These are phyloP conservation scores for Hygrocybe coccinea DNA, from an alignment of 768 basidiomycete species.

Conservation along the genomic window DNA sequence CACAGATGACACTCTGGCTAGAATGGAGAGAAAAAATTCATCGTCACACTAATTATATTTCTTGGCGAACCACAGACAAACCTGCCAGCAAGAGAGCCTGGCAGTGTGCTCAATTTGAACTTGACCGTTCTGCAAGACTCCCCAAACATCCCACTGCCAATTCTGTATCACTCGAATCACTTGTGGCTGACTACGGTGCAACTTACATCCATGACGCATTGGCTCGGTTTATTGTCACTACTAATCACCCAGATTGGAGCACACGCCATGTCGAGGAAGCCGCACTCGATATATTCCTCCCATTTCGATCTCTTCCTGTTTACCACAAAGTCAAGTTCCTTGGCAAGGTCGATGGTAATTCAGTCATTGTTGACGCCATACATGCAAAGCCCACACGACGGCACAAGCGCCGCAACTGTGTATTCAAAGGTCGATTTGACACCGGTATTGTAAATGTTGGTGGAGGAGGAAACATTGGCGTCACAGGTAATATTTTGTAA, in stretches of 20 bases:
- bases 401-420: no score
- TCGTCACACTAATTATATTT: slow-evolving; percentile 23
- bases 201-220: slow-evolving; percentile 25
- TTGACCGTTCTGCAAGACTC: not conserved
- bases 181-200: slow-evolving; percentile 25
- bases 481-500: no score
- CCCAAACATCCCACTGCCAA: slow-evolving; percentile 20
- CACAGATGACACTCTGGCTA: slow-evolving; percentile 41
- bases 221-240: slow-evolving; percentile 1
- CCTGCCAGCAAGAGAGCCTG: not conserved
- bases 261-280: slow-evolving; percentile 6
- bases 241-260: no score
- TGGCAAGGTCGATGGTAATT: no score
- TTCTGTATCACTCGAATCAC: slow-evolving; percentile 18
- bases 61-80: slow-evolving; percentile 14
- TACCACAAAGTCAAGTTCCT: not conserved
- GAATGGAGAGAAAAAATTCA: slow-evolving; percentile 31
- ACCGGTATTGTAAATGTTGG: no score
- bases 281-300: slow-evolving; percentile 17
- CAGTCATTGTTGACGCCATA: no score
- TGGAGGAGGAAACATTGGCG: no score
- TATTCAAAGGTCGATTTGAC: no score
- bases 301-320: not conserved
- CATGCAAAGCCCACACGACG: no score
- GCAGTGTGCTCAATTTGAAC: not conserved